A percentile compares a stretch with the other conserved stretches of the same genome.
These are phyloP conservation scores for Neurospora sp. DNA, from an alignment of 2,329 filamentous ascomycete genomes.

Conservation along the genomic window DNA sequence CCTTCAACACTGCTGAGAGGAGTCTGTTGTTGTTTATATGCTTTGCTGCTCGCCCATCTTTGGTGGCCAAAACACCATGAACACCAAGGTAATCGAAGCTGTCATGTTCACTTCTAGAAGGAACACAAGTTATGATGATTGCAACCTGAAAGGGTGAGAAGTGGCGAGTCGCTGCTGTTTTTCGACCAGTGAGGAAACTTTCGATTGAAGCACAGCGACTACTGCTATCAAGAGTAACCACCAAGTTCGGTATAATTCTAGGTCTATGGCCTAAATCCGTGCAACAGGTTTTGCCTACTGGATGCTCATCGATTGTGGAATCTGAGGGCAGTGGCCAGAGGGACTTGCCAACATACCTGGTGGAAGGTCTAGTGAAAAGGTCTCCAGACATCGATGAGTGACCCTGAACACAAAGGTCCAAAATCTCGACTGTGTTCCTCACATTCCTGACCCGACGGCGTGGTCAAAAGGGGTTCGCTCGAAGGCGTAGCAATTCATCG, in stretches of 20 bases:
- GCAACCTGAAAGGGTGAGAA: background rate
- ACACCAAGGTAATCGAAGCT: background rate
- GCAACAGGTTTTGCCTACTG: background rate
- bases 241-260: background rate
- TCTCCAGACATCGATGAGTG: background rate
- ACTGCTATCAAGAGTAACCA: background rate
- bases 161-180: background rate
- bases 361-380: background rate
- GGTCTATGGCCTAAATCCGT: background rate
- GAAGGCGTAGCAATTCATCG: background rate
- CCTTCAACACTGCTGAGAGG: background rate
- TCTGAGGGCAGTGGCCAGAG: background rate
- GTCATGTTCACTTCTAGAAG: background rate
- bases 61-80: background rate
- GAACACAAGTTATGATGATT: background rate
- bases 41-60: background rate
- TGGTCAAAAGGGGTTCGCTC: background rate
- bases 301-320: background rate
- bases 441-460: background rate
- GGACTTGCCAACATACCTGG: background rate
- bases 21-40: background rate
- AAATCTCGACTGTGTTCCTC: background rate
- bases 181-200: background rate
- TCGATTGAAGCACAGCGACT: background rate
- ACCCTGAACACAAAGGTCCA: background rate